Evolutionary conservation across 805 yeast genomes (phyloP).

Genomic region (Kodamaea hsintzibuensis): DNA sequence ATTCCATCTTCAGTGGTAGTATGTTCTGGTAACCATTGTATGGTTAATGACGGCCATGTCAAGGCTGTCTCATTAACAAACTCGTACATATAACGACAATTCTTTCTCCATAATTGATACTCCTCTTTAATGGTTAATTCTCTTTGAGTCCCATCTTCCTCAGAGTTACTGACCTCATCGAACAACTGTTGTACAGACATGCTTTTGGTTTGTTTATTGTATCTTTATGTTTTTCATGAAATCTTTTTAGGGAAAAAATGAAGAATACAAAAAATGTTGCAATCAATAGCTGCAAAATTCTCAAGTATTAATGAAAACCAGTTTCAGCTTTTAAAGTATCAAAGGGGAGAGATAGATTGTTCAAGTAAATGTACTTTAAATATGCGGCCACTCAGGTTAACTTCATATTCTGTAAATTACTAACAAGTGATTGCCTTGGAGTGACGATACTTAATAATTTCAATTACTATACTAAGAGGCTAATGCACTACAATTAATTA

Average conservation of each 20-base stretch:
- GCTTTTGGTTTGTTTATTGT: not conserved
- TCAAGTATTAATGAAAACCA: not conserved
- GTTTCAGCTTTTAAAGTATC: too few species aligned
- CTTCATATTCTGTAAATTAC: too few species aligned
- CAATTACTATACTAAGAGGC: too few species aligned
- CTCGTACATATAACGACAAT: constrained; percentile 80
- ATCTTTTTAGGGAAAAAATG: not conserved
- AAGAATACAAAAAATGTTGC: not conserved
- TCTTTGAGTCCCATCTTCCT: constrained; percentile 20
- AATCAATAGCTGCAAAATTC: not conserved
- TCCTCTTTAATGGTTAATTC: constrained; percentile 59
- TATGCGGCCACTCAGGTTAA: too few species aligned
- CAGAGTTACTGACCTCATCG: constrained; percentile 2
- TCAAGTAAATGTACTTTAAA: too few species aligned
- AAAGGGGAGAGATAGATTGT: too few species aligned
- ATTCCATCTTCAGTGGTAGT: constrained; percentile 24
- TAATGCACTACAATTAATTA: too few species aligned
- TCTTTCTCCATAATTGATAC: constrained; percentile 77
- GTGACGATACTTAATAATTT: too few species aligned
- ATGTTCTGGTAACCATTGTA: constrained; percentile 69
- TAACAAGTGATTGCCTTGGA: too few species aligned
- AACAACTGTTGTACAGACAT: constrained; percentile 8
- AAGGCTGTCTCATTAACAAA: constrained; percentile 78
- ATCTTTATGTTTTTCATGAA: not conserved
- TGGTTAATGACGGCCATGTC: constrained; percentile 79